Percentiles rank a stretch among this genome's conserved stretches.
Conservation (phyloP, 164 flowering plant species). For the Magnolia sinica region DNA sequence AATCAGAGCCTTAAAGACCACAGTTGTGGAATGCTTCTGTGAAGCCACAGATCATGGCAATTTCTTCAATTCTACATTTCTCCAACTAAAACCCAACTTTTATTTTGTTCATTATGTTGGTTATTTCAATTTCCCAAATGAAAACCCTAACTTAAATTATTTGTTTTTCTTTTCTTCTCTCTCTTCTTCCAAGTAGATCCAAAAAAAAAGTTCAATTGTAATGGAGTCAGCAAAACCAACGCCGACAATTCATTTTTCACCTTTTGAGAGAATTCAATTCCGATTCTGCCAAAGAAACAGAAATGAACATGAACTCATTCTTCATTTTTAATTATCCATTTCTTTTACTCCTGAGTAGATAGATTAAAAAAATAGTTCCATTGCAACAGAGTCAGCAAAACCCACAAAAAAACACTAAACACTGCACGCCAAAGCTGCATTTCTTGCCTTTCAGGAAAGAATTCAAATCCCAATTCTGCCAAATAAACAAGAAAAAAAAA, state of each 20-base stretch:
- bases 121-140: too few species aligned
- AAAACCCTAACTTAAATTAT: too few species aligned
- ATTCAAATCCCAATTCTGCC: neutral
- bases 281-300: neutral
- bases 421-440: neutral
- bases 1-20: too few species aligned
- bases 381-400: neutral
- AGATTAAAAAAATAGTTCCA: neutral
- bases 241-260: neutral
- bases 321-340: too few species aligned
- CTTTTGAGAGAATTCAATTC: neutral
- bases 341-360: too few species aligned
- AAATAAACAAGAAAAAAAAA: neutral
- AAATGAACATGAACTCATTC: slow-evolving; percentile 1
- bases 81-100: too few species aligned
- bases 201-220: neutral
- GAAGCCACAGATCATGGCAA: too few species aligned
- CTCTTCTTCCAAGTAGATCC: too few species aligned
- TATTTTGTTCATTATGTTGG: too few species aligned
- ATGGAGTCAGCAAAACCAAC: neutral
- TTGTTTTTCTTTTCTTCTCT: too few species aligned
- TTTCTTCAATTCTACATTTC: too few species aligned
- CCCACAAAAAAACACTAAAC: neutral
- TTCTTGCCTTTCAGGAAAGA: neutral
- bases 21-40: too few species aligned